phyloP scores from a whole-genome alignment of 305 asterid species.

The Fraxinus baroniana region DNA sequence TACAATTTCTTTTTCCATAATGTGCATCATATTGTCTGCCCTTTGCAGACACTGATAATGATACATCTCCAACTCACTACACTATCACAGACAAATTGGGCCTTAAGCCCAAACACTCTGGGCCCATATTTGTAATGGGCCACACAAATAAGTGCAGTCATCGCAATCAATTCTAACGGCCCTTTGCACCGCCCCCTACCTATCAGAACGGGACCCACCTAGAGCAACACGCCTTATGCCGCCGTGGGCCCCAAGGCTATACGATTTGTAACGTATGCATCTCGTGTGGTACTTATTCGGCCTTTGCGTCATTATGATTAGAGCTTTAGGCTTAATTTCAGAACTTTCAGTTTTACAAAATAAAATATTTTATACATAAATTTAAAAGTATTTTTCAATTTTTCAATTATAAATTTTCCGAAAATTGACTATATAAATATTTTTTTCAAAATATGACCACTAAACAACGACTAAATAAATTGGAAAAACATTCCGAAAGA shows the following conservation, averaged over 20 bases:
- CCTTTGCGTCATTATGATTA: background rate
- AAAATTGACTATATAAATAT: too few relatives aligned
- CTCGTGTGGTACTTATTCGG: background rate
- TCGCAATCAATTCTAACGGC: slow-evolving; percentile 20
- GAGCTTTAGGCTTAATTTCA: background rate
- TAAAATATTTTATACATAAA: too few relatives aligned
- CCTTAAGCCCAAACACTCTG: background rate
- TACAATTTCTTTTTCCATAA: background rate
- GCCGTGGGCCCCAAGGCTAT: background rate
- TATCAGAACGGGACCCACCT: background rate
- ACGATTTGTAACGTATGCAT: background rate
- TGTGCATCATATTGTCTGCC: background rate
- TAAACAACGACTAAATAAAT: too few relatives aligned
- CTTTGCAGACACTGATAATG: background rate
- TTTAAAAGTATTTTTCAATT: too few relatives aligned
- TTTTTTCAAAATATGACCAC: too few relatives aligned
- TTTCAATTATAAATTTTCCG: background rate
- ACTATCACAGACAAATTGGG: background rate
- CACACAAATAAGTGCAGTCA: background rate
- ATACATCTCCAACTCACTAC: background rate
- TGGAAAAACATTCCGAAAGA: background rate
- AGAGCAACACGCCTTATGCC: background rate
- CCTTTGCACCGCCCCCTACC: background rate
- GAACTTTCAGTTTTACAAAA: too few relatives aligned
- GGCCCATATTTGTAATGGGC: background rate